Evolutionary conservation across 2,329 filamentous ascomycete genomes (phyloP).

Genomic region (Leptographium lundbergii): DNA sequence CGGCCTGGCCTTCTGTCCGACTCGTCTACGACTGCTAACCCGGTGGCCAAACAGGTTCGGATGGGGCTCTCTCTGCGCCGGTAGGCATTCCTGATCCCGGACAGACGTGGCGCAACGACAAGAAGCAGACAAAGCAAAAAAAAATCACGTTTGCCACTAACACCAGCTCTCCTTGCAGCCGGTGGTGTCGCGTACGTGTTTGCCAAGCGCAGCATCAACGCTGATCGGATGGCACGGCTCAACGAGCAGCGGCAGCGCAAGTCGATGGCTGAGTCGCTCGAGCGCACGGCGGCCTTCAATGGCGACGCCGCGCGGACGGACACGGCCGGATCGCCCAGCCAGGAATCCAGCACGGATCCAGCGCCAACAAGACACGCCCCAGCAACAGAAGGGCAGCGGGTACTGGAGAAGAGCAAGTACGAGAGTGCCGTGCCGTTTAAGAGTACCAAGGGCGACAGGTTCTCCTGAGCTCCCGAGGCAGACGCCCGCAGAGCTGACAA

Average conservation of each 20-base stretch:
- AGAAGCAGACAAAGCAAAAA: neutral
- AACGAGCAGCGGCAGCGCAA: constrained; percentile 54
- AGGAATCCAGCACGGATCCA: constrained; percentile 65
- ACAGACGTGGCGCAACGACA: neutral
- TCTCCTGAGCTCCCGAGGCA: constrained; percentile 35
- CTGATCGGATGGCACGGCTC: constrained; percentile 63
- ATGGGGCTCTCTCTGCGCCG: constrained; percentile 79
- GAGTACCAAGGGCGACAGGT: constrained; percentile 75
- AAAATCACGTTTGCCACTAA: neutral
- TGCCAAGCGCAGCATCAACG: constrained; percentile 88
- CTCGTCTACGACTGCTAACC: neutral
- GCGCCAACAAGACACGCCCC: constrained; percentile 75
- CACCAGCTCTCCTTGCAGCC: constrained; percentile 33
- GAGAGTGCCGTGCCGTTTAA: constrained; percentile 66
- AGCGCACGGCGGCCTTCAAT: constrained; percentile 27
- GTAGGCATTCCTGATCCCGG: constrained; percentile 33
- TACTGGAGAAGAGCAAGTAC: constrained; percentile 77
- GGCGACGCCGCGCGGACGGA: constrained; percentile 45
- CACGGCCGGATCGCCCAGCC: constrained; percentile 48
- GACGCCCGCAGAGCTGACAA: neutral
- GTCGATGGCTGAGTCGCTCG: constrained; percentile 42
- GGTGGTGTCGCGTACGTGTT: constrained; percentile 91
- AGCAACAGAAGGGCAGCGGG: constrained; percentile 51
- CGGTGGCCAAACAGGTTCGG: constrained; percentile 54
- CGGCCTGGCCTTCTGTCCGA: too few species aligned